Conservation (phyloP, 306 rosid genomes). For the Trifolium subterraneum region DNA sequence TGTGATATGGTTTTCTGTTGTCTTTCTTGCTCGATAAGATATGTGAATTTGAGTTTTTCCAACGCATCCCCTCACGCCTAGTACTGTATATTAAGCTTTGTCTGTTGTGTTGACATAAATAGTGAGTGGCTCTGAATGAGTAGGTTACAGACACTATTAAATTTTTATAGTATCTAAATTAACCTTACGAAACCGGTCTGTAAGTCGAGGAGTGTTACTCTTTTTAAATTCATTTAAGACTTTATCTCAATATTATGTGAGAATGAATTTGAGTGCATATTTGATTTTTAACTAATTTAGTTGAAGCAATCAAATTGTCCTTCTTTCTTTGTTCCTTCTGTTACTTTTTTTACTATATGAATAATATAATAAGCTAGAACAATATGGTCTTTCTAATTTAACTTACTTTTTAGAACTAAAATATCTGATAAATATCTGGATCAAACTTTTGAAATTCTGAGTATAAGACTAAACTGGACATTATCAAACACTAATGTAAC, state of each 20-base stretch:
- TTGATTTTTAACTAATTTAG: slow-evolving; percentile 33
- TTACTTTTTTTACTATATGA: slow-evolving; percentile 21
- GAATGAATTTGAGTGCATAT: neutral
- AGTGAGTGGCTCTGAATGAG: neutral
- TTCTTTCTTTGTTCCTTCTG: neutral
- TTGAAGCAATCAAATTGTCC: neutral
- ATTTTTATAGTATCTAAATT: too few species aligned
- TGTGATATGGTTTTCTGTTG: slow-evolving; percentile 51
- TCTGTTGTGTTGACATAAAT: neutral
- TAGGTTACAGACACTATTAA: too few species aligned
- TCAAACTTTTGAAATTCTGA: neutral
- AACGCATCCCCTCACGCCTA: neutral
- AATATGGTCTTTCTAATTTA: neutral
- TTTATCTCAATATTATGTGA: too few species aligned
- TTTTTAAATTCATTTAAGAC: too few species aligned
- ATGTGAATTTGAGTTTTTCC: neutral
- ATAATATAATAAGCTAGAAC: neutral
- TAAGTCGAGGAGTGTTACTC: too few species aligned
- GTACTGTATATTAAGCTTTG: too few species aligned
- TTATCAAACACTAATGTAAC: too few species aligned
- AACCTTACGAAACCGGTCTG: too few species aligned
- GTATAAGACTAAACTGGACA: slow-evolving; percentile 8
- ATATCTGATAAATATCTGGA: slow-evolving; percentile 32
- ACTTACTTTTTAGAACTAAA: slow-evolving; percentile 17
- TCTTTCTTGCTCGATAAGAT: neutral